phyloP scores from a whole-genome alignment of 106 monocot genomes.

The Posidonia australis region DNA sequence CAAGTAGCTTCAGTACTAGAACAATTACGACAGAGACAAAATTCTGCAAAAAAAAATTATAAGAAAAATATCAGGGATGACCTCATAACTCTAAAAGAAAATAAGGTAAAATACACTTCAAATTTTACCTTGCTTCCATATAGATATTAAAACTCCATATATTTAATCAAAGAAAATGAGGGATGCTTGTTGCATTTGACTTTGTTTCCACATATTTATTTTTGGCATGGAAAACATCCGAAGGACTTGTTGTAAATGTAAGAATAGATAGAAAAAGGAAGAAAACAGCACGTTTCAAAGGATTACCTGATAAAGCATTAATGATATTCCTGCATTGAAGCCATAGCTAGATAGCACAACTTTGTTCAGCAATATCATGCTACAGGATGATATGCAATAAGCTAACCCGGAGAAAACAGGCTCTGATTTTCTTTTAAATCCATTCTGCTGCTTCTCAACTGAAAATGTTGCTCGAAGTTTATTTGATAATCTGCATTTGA shows the following conservation, averaged over 20 bases:
- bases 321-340: constrained; percentile 84
- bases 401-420: constrained; percentile 78
- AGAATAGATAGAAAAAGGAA: background rate
- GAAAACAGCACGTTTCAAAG: background rate
- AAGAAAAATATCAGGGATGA: background rate
- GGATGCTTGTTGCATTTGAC: too few species aligned
- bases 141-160: background rate
- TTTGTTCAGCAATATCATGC: constrained; percentile 99
- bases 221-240: too few species aligned
- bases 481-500: too few species aligned
- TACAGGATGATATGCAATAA: constrained; percentile 93
- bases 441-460: too few species aligned
- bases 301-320: constrained; percentile 95
- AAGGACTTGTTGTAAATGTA: background rate
- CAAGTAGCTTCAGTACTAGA: constrained; percentile 39
- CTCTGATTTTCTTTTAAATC: too few species aligned
- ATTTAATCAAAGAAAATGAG: background rate
- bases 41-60: constrained; percentile 56
- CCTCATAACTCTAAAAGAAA: too few species aligned
- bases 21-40: constrained; percentile 77
- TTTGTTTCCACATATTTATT: too few species aligned
- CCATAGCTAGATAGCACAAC: constrained; percentile 75
- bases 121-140: background rate
- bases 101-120: too few species aligned
- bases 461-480: too few species aligned